Conservation (phyloP, 371 early-diverging fungal species). For the Apophysomyces variabilis region DNA sequence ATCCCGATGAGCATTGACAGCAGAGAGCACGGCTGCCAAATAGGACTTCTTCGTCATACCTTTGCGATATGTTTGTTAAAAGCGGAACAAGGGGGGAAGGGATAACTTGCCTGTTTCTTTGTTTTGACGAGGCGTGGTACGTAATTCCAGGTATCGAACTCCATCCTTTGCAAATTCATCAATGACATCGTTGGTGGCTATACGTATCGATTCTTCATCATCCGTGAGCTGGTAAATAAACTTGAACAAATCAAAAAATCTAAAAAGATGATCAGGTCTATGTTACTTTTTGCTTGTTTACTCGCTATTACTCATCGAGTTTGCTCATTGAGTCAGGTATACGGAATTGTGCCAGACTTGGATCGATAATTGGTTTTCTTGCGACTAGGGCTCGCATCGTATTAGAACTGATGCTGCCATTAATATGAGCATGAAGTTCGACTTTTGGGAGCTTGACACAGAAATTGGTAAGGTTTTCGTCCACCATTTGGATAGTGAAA, state of each 20-base stretch:
- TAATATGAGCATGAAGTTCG: slow-evolving; percentile 70
- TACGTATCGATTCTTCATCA: slow-evolving; percentile 44
- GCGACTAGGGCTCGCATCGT: slow-evolving; percentile 50
- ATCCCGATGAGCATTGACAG: slow-evolving; percentile 34
- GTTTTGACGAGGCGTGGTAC: slow-evolving; percentile 62
- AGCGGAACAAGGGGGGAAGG: no score
- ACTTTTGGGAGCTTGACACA: slow-evolving; percentile 56
- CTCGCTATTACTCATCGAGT: slow-evolving; percentile 32
- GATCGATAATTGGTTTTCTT: slow-evolving; percentile 43
- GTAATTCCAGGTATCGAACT: slow-evolving; percentile 64
- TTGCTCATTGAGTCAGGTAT: slow-evolving; percentile 40
- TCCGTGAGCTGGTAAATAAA: slow-evolving; percentile 64
- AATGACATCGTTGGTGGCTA: slow-evolving; percentile 52
- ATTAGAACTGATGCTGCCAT: slow-evolving; percentile 57
- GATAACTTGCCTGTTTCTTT: slow-evolving; percentile 36
- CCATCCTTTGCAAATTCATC: slow-evolving; percentile 59
- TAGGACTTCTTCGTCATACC: slow-evolving; percentile 65
- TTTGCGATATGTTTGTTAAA: neutral
- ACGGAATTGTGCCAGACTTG: slow-evolving; percentile 38
- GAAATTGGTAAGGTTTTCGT: slow-evolving; percentile 27
- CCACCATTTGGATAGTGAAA: neutral
- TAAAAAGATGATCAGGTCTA: slow-evolving; percentile 12
- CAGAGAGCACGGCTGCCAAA: slow-evolving; percentile 47
- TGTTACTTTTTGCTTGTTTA: neutral
- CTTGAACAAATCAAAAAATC: slow-evolving; percentile 62